These are phyloP conservation scores for Xylariaceae sp. DNA, from an alignment of 2,329 filamentous ascomycete species.

Conservation along the genomic window DNA sequence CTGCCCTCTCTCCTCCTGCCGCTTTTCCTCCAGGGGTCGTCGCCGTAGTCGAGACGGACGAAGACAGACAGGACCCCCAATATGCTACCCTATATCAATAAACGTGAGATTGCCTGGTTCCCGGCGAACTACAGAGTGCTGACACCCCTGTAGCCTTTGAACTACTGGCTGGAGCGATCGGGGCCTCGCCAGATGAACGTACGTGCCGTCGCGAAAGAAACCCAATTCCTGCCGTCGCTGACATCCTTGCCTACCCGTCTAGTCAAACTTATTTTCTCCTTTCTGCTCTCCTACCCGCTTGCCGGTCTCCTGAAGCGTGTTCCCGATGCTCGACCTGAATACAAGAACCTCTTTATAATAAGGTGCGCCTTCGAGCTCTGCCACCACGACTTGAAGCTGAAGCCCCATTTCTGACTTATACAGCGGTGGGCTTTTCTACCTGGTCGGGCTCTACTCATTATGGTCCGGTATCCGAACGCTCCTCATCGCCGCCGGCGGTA, in stretches of 20 bases:
- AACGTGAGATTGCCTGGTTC: no score
- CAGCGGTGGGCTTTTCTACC: conserved; percentile 61
- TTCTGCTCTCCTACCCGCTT: conserved; percentile 86
- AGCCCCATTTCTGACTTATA: conserved; percentile 1
- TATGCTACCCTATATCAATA: conserved; percentile 16
- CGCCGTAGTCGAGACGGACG: background rate
- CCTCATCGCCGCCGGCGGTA: conserved; percentile 66
- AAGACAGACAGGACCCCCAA: conserved; percentile 1
- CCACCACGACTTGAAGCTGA: conserved; percentile 5
- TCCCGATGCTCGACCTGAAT: conserved; percentile 72
- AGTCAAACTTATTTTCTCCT: conserved; percentile 92
- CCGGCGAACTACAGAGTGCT: no score
- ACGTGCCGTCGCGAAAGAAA: conserved; percentile 17
- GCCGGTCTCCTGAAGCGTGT: conserved; percentile 83
- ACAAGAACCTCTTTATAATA: conserved; percentile 86
- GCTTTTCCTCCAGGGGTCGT: background rate
- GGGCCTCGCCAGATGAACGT: conserved; percentile 40
- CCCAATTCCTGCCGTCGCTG: conserved; percentile 5
- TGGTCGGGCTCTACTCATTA: conserved; percentile 87
- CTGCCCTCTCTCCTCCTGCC: background rate
- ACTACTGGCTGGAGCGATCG: conserved; percentile 32
- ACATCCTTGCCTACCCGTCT: conserved; percentile 8
- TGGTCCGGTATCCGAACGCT: conserved; percentile 80
- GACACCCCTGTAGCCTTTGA: conserved; percentile 41
- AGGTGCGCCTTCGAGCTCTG: conserved; percentile 37